Percentiles rank a stretch among this genome's conserved stretches.
Conservation (phyloP, 331 rosid species). For the Quercus phellos region DNA sequence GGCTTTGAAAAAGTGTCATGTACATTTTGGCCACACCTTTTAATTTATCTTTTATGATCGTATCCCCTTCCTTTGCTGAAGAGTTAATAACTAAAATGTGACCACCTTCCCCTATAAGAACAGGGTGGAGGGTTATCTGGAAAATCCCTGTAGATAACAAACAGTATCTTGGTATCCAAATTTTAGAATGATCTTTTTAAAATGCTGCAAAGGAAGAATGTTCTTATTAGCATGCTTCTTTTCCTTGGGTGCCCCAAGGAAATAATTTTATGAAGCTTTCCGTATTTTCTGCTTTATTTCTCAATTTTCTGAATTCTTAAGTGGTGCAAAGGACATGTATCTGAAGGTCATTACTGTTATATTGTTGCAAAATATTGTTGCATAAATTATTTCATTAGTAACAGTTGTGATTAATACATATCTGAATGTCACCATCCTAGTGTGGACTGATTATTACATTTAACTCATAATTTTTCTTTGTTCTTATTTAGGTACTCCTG, state of each 20-base stretch:
- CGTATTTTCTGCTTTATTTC: neutral
- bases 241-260: neutral
- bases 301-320: neutral
- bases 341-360: neutral
- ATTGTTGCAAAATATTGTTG: too few relatives aligned
- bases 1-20: neutral
- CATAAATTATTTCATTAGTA: neutral
- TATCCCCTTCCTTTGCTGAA: neutral
- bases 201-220: neutral
- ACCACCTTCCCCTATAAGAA: neutral
- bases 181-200: neutral
- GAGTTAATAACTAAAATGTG: neutral
- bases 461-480: neutral
- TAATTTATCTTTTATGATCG: neutral
- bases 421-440: neutral
- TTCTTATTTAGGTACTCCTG: conserved; percentile 67
- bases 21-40: neutral
- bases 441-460: neutral
- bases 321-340: neutral
- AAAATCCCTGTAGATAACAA: too few relatives aligned
- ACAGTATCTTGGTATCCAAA: neutral
- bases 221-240: neutral
- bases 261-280: neutral
- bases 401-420: neutral
- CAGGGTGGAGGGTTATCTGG: neutral